Evolutionary conservation across 2,329 filamentous ascomycete species (phyloP), one percentile per base, ranked within the genome.

Genomic region (Aaosphaeria arxii): DNA sequence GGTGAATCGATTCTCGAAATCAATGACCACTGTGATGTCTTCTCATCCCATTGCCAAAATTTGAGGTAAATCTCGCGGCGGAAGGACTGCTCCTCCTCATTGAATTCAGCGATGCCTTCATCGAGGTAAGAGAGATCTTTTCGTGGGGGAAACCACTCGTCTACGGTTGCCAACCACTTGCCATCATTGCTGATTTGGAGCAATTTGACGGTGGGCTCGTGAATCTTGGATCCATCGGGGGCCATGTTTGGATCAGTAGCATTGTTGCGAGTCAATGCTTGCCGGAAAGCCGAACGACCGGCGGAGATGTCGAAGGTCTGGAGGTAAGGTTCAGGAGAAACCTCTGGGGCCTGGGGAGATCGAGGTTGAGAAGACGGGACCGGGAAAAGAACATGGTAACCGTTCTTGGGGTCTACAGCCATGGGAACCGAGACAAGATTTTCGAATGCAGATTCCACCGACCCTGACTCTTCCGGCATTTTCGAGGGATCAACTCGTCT

Each of bases 191-290:
- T 92, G 57, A 94, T 83, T 40, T 85, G 81, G 44, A 97, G 75
- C 47, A 87, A 82, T 5, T 82, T 86, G 42, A 96, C 81, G 52
- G 87, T 82, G 1, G 94, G 92, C 57, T 96, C 88, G 11, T 83
- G 78, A 43, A 97, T 83, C 4, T 81, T 78, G 44, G 82, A 79
- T 5, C 88, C 84, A 55, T 87, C 85, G 11, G 85, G 86, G 6
- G 86, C 87, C 38, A 87, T 77, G 59, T 90, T 95, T 54, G 88
- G 75, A 50, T 89, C 87, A 0, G 92, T 96, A 4, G 88, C 84
- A 59, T 95, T 92, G 42, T 92, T 95, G 44, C 94, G 83, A 5
- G 91, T 87, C 54, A 99, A 75, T 5, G 94, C 90, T 75, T 99
- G 94, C 53, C 89, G 88, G n/a, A 83, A 84, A 35, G 95, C 71